Evolutionary conservation across 1,284 basidiomycete species (phyloP), one percentile per base, ranked within the genome.

Genomic region (Leccinum pachyderme): DNA sequence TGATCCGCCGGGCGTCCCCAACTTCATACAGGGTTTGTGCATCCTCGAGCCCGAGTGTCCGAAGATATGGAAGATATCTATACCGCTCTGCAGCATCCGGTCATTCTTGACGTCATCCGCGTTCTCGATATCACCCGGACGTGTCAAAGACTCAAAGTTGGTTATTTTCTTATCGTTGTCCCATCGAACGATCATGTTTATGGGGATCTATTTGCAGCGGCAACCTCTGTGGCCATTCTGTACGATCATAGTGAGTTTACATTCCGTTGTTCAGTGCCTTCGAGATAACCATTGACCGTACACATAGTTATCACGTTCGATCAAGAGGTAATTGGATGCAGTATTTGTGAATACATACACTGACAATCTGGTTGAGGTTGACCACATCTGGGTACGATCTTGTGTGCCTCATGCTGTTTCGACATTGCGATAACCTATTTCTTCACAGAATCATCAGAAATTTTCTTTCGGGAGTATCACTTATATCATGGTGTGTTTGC

Each of bases 371-470:
- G 44, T 31, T 7, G 3, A 50, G 64, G 28, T 62, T 5, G 18
- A 62, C 22, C n/a, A 54, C 29, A 5, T 64, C 22, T 66, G 62
- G 45, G 45, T 47, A 25, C n/a, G n/a, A 29, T 28, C 45, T 29
- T 12, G 0, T 6, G 6, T n/a, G 25, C 44, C 3, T 45, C 13
- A 4, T 45, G 12, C 31, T 31, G 8, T 47, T 47, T 47, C 2
- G 28, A 47, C 18, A 15, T 22, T 5, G 11, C 27, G 15, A 29
- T 28, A 46, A 46, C 9, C 12, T 6, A 12, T 46, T 12, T 28
- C n/a, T n/a, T 28, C 2, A 11, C 18, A 46, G 45, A 29, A 46
- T 3, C 27, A 22, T n/a, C 15, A 8, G 9, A 18, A 2, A 2
- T 2, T 28, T n/a, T 18, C 45, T 2, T 29, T 46, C 15, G 45